Evolutionary conservation across 1,284 basidiomycete genomes (phyloP), one percentile per base, ranked within the genome.

Genomic region (Gymnopus androsaceus): DNA sequence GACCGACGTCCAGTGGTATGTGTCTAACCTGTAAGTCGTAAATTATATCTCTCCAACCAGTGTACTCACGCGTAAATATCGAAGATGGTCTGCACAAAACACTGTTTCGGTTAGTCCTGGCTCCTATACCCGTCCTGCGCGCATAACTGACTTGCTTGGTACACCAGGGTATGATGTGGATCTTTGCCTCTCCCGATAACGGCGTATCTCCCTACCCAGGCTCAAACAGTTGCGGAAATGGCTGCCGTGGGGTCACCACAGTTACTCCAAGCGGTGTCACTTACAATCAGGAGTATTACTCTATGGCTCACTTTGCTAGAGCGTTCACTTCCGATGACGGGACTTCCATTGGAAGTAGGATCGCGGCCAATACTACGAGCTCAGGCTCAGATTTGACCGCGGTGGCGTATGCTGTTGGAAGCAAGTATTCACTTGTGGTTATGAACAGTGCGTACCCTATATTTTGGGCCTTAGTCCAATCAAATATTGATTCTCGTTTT

Each of bases 1-100:
- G 81, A 74, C 61, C 54, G 80, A 84, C 55, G 77, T 83, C 66
- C 82, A 83, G 72, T 82, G 79, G 81, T 79, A 80, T 59, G 78
- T 82, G 72, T 73, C 80, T 55, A 79, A 80, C 58, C 67, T 83
- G 76, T 81, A 56, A 45, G n/a, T n/a, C 78, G 64, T n/a, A 9
- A 14, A 12, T 19, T 12, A 12, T 4, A n/a, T n/a, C 50, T 41
- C 36, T n/a, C 14, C 73, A 30, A 74, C 75, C 59, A 72, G 76
- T 41, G 25, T 34, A 27, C 15, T 28, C 4, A 37, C 38, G 8
- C 7, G 9, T 23, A 12, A 15, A 21, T 41, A 45, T 62, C 25
- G 56, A 57, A 31, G 51, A 52, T 8, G 54, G 56, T 12, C 46
- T 12, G 44, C 58, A 15, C 54, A 56, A 21, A 23, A 34, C 17